Conservation (phyloP, 2,329 filamentous ascomycete genomes). For the Erysiphe pulchra region DNA sequence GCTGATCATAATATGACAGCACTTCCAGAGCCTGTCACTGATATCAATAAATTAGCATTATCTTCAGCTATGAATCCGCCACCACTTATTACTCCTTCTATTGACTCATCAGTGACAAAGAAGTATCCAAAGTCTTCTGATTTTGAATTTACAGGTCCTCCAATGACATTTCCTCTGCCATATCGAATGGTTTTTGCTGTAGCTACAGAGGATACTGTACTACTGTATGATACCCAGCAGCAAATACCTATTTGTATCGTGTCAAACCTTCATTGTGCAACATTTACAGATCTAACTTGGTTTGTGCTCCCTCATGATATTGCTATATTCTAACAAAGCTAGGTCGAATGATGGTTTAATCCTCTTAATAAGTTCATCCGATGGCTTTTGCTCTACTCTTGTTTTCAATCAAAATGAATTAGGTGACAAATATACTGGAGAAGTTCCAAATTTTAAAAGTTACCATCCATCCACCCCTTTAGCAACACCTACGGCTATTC, state of each 20-base stretch:
- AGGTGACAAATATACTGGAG: slow-evolving; percentile 53
- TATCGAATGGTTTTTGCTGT: slow-evolving; percentile 95
- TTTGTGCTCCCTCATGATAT: slow-evolving; percentile 22
- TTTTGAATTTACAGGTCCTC: slow-evolving; percentile 24
- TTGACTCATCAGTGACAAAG: slow-evolving; percentile 24
- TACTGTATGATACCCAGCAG: slow-evolving; percentile 93
- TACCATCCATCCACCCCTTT: slow-evolving; percentile 33
- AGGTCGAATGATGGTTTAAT: slow-evolving; percentile 56
- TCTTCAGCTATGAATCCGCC: slow-evolving; percentile 58
- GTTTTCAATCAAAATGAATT: slow-evolving; percentile 67
- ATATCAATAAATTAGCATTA: slow-evolving; percentile 20
- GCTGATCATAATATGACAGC: slow-evolving; percentile 60
- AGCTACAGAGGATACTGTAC: slow-evolving; percentile 81
- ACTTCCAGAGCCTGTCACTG: slow-evolving; percentile 48
- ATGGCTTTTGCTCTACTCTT: slow-evolving; percentile 86
- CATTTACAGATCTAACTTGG: slow-evolving; percentile 92
- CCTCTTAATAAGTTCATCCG: slow-evolving; percentile 85
- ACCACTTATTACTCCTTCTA: slow-evolving; percentile 23
- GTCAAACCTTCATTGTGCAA: slow-evolving; percentile 90
- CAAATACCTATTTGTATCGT: slow-evolving; percentile 81
- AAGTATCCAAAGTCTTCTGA: slow-evolving; percentile 19
- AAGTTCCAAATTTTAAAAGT: slow-evolving; percentile 21
- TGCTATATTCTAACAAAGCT: slow-evolving; percentile 6
- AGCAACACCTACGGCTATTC: slow-evolving; percentile 43
- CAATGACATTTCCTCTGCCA: slow-evolving; percentile 55